A percentile compares a stretch with the other conserved stretches of the same genome.
Evolutionary conservation across 2,329 filamentous ascomycete genomes (phyloP).

Genomic region (Didymella pomorum): DNA sequence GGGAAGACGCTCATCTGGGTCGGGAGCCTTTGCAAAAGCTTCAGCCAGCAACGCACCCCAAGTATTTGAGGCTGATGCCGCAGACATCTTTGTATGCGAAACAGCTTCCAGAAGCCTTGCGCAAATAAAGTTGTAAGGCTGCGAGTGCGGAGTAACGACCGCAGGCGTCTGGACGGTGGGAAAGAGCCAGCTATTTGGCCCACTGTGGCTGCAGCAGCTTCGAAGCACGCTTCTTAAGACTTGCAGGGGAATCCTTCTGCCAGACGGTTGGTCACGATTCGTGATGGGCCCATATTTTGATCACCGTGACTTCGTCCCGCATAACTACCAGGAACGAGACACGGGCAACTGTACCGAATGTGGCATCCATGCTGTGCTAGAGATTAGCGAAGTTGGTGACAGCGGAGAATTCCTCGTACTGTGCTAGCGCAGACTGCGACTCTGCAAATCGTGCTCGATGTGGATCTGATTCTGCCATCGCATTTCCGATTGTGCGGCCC

Average conservation of each 20-base stretch:
- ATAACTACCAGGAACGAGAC: neutral
- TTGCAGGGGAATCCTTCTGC: slow-evolving; percentile 5
- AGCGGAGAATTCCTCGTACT: slow-evolving; percentile 2
- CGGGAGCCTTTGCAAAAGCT: slow-evolving; percentile 35
- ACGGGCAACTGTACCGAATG: neutral
- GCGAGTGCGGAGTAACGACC: slow-evolving; percentile 5
- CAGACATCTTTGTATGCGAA: slow-evolving; percentile 17
- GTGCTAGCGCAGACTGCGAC: slow-evolving; percentile 5
- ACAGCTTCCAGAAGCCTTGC: neutral
- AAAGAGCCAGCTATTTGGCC: neutral
- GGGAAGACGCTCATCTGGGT: slow-evolving; percentile 39
- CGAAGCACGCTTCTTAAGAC: slow-evolving; percentile 2
- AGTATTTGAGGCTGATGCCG: neutral
- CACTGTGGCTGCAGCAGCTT: slow-evolving; percentile 2
- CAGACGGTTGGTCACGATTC: slow-evolving; percentile 3
- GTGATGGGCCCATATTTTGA: slow-evolving; percentile 1
- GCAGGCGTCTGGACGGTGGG: slow-evolving; percentile 10
- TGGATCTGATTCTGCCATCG: neutral
- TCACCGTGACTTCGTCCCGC: neutral
- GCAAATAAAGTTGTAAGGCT: slow-evolving; percentile 2
- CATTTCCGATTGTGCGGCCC: neutral
- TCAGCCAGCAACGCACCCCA: slow-evolving; percentile 30
- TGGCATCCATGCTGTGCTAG: neutral
- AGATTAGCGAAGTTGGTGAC: slow-evolving; percentile 10
- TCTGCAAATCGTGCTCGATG: slow-evolving; percentile 1